Conservation (phyloP, 345 rosid species). For the Dipteronia sinensis region DNA sequence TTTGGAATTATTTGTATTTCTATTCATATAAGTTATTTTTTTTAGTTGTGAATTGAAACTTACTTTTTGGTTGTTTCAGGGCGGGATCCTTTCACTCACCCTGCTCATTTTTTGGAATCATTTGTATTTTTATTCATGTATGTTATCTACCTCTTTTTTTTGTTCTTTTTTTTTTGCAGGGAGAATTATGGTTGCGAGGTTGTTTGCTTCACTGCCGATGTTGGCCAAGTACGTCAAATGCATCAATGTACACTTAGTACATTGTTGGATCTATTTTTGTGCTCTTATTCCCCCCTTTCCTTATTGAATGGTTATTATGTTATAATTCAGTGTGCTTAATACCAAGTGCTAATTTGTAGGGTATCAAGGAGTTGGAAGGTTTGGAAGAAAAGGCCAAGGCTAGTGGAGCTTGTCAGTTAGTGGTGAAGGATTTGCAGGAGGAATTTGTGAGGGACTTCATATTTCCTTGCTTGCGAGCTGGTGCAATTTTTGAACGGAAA, state of each 20-base stretch:
- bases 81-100: not conserved
- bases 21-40: not conserved
- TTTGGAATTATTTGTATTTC: not conserved
- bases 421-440: constrained; percentile 86
- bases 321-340: constrained; percentile 1
- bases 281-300: not conserved
- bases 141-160: too few species aligned
- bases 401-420: constrained; percentile 93
- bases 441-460: constrained; percentile 90
- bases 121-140: not conserved
- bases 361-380: constrained; percentile 83
- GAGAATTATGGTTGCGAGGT: constrained; percentile 99
- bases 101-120: not conserved
- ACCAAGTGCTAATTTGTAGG: constrained; percentile 46
- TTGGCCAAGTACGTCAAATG: constrained; percentile 76
- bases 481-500: constrained; percentile 89
- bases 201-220: constrained; percentile 98
- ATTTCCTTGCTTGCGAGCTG: constrained; percentile 92
- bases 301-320: not conserved
- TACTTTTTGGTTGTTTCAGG: constrained; percentile 2
- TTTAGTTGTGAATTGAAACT: not conserved
- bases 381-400: constrained; percentile 93
- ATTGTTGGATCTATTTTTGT: not conserved
- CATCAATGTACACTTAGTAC: not conserved
- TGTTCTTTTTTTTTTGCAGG: constrained; percentile 34